phyloP scores from a whole-genome alignment of 345 rosid genomes.

The Hibiscus trionum region DNA sequence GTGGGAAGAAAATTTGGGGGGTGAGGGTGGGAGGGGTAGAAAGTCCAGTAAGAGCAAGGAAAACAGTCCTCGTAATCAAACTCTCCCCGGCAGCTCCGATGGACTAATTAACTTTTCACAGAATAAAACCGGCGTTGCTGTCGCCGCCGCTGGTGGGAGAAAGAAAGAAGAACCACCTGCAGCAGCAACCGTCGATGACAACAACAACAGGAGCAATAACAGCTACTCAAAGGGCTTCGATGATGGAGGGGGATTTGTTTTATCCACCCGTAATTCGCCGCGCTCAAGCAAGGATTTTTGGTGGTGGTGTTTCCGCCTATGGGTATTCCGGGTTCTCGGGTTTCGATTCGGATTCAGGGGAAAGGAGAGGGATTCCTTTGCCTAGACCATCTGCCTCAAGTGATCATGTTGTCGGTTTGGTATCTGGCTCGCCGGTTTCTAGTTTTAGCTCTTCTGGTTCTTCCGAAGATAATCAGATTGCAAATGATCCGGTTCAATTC shows the following conservation, averaged over 20 bases:
- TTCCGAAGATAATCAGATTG: slow-evolving; percentile 50
- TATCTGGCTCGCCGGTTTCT: slow-evolving; percentile 60
- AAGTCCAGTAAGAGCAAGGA: slow-evolving; percentile 54
- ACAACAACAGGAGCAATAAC: slow-evolving; percentile 7
- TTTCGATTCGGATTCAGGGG: slow-evolving; percentile 59
- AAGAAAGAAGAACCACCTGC: background rate
- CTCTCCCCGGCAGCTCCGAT: slow-evolving; percentile 6
- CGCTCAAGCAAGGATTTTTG: slow-evolving; percentile 38
- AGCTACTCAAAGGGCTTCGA: slow-evolving; percentile 26
- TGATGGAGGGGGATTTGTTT: slow-evolving; percentile 13
- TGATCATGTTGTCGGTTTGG: slow-evolving; percentile 31
- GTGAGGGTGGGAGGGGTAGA: slow-evolving; percentile 37
- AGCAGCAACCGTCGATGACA: slow-evolving; percentile 1
- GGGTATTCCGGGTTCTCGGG: slow-evolving; percentile 57
- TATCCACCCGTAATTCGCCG: slow-evolving; percentile 35
- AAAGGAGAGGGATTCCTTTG: slow-evolving; percentile 56
- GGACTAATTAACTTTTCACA: slow-evolving; percentile 16
- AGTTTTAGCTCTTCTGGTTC: slow-evolving; percentile 87
- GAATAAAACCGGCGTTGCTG: background rate
- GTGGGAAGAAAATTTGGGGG: too few species aligned
- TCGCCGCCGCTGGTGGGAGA: background rate
- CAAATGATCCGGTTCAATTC: slow-evolving; percentile 33
- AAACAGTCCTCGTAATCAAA: slow-evolving; percentile 19
- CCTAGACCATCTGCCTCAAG: slow-evolving; percentile 55
- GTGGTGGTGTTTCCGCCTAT: slow-evolving; percentile 20